Conservation (phyloP, 768 basidiomycete species). For the Hericium rajendrae region DNA sequence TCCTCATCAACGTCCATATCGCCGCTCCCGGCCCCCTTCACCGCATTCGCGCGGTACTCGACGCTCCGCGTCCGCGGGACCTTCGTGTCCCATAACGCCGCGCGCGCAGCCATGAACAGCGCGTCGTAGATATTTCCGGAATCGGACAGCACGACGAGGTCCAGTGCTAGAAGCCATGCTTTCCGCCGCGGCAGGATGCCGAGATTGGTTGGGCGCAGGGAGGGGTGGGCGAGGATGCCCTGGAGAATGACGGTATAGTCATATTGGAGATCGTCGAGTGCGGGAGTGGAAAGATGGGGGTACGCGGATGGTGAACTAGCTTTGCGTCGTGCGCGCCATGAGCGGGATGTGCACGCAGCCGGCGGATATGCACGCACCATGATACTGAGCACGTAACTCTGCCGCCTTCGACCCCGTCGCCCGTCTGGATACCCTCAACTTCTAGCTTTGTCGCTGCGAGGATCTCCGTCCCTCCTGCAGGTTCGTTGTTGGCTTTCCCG, state of each 20-base stretch:
- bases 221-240: constrained; percentile 54
- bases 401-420: constrained; percentile 45
- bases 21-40: constrained; percentile 15
- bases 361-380: constrained; percentile 47
- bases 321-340: constrained; percentile 22
- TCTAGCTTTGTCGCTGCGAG: constrained; percentile 75
- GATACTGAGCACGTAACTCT: constrained; percentile 59
- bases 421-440: constrained; percentile 46
- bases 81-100: constrained; percentile 73
- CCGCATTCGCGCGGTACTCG: constrained; percentile 47
- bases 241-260: constrained; percentile 59
- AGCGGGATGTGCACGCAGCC: not conserved
- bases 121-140: constrained; percentile 71
- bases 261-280: constrained; percentile 68
- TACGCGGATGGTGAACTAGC: constrained; percentile 76
- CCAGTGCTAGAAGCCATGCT: constrained; percentile 69
- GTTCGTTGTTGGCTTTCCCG: constrained; percentile 45
- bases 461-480: constrained; percentile 65
- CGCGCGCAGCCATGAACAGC: constrained; percentile 68
- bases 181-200: constrained; percentile 39
- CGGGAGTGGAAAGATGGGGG: constrained; percentile 49
- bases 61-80: constrained; percentile 67
- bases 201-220: constrained; percentile 60
- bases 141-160: constrained; percentile 65
- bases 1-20: constrained; percentile 52